These are phyloP conservation scores for Apiotrichum brassicae DNA, from an alignment of 1,284 basidiomycete genomes.

Conservation along the genomic window DNA sequence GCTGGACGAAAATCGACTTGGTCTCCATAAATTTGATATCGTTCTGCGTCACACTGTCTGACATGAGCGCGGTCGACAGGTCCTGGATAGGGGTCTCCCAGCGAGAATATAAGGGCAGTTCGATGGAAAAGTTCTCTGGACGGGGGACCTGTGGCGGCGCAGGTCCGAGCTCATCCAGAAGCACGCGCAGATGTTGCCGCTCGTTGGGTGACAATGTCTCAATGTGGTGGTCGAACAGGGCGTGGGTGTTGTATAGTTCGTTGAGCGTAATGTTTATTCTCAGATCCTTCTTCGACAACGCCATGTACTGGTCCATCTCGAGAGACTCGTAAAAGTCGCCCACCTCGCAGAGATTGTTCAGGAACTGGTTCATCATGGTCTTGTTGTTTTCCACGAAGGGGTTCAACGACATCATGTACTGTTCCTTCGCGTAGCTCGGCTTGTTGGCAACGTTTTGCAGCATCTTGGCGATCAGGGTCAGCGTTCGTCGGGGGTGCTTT, in stretches of 20 bases:
- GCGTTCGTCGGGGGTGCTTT: conserved; percentile 89
- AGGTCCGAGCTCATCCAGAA: conserved; percentile 89
- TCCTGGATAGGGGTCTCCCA: conserved; percentile 99
- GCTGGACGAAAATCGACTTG: conserved; percentile 97
- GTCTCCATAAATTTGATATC: conserved; percentile 99
- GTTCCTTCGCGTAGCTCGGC: conserved; percentile 94
- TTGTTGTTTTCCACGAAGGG: conserved; percentile 99
- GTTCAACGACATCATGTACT: conserved; percentile 96
- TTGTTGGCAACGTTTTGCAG: conserved; percentile 98
- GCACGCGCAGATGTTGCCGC: conserved; percentile 91
- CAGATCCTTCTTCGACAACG: conserved; percentile 95
- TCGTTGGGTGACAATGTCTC: conserved; percentile 96
- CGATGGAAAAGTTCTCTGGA: conserved; percentile 92
- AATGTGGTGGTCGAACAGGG: conserved; percentile 87
- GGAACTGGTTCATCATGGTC: conserved; percentile 89
- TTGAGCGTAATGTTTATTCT: conserved; percentile 99
- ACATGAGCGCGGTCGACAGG: conserved; percentile 89
- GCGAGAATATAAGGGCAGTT: conserved; percentile 86
- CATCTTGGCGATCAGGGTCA: conserved; percentile 99
- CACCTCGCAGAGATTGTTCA: conserved; percentile 95
- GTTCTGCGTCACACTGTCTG: conserved; percentile 84
- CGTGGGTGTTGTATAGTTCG: conserved; percentile 97
- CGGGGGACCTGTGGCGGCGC: conserved; percentile 91
- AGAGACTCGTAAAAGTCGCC: conserved; percentile 99
- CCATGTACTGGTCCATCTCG: conserved; percentile 99